A percentile compares a stretch with the other conserved stretches of the same genome.
phyloP scores from a whole-genome alignment of 2,329 filamentous ascomycete genomes.

The Blumeria hordei region DNA sequence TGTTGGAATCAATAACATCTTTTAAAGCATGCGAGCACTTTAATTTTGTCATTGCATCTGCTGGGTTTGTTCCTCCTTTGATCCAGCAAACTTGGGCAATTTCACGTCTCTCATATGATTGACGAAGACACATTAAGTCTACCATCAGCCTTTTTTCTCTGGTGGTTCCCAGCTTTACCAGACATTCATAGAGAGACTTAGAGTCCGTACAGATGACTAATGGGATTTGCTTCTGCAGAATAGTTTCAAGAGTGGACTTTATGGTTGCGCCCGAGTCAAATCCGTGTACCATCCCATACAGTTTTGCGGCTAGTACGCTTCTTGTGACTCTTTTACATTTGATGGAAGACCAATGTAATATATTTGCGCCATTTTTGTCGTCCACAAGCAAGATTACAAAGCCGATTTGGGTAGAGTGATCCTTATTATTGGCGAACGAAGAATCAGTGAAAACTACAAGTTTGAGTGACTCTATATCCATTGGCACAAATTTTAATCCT shows the following conservation, averaged over 20 bases:
- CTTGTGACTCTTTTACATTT: no score
- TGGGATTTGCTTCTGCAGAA: neutral
- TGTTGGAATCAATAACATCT: no score
- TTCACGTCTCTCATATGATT: constrained; percentile 1
- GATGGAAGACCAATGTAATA: no score
- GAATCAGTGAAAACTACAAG: no score
- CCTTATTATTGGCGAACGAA: neutral
- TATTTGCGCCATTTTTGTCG: no score
- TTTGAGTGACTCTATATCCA: no score
- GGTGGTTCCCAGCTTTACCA: constrained; percentile 3
- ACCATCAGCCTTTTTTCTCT: constrained; percentile 3
- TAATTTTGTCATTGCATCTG: neutral
- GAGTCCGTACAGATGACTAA: constrained; percentile 2
- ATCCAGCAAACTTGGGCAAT: neutral
- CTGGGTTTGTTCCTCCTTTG: neutral
- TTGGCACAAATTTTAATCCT: neutral
- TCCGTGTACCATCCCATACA: no score
- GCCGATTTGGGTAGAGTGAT: no score
- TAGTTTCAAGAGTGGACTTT: no score
- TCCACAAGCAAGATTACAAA: no score
- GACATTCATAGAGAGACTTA: constrained; percentile 1
- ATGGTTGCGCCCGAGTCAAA: no score
- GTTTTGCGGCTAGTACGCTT: no score
- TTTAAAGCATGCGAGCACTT: neutral
- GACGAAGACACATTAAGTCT: neutral